Evolutionary conservation across 148 eudicot species (phyloP).

Genomic region (Limonium bicolor): DNA sequence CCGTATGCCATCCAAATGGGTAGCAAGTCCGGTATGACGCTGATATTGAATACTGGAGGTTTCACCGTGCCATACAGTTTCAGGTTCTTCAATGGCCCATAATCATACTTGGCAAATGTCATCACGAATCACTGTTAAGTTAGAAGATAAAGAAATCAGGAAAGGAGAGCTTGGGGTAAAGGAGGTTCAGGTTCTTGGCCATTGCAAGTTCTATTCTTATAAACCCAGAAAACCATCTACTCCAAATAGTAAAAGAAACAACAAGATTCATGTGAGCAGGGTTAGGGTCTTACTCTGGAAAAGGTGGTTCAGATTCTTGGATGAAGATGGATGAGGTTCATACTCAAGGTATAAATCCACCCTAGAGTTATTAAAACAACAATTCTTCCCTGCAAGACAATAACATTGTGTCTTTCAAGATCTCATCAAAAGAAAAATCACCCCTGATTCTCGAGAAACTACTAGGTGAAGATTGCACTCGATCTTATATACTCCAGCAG

Average conservation of each 20-base stretch:
- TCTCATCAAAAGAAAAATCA: no score
- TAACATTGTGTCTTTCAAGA: no score
- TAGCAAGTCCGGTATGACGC: constrained; percentile 50
- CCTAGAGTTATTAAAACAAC: constrained; percentile 79
- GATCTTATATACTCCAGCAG: no score
- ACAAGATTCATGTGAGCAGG: no score
- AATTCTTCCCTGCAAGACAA: constrained; percentile 77
- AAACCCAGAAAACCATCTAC: no score
- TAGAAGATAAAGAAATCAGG: not conserved
- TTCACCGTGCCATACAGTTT: constrained; percentile 39
- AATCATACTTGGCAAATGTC: constrained; percentile 92
- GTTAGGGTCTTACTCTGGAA: constrained; percentile 96
- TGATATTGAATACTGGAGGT: constrained; percentile 71
- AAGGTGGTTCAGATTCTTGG: constrained; percentile 80
- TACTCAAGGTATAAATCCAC: constrained; percentile 65
- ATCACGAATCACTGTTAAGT: constrained; percentile 86
- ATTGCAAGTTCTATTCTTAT: no score
- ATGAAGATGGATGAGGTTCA: constrained; percentile 90
- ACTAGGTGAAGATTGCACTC: no score
- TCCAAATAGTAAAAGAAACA: no score
- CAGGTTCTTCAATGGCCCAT: constrained; percentile 57
- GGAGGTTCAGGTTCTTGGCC: no score
- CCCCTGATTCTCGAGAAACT: no score
- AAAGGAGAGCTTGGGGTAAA: no score
- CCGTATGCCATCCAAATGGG: constrained; percentile 96